Percentiles rank a stretch among this genome's conserved stretches.
These are phyloP conservation scores for Gelatoporia subvermispora DNA, from an alignment of 768 basidiomycete species.

Conservation along the genomic window DNA sequence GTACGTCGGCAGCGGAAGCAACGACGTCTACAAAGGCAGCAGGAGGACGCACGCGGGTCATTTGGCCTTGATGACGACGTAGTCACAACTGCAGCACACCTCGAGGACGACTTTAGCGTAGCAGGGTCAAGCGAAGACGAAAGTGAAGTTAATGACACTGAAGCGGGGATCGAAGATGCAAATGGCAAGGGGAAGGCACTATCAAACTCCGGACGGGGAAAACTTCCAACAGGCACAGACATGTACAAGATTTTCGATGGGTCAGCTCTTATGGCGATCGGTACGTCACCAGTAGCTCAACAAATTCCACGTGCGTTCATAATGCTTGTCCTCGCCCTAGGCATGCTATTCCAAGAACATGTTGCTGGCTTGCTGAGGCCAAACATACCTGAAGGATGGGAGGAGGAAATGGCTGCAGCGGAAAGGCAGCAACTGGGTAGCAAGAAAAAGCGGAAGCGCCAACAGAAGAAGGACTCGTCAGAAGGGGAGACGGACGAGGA, in stretches of 20 bases:
- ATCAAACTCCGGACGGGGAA: slow-evolving; percentile 9
- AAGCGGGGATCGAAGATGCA: slow-evolving; percentile 13
- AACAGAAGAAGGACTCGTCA: neutral
- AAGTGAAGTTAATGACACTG: slow-evolving; percentile 10
- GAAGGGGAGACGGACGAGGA: neutral
- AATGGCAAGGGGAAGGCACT: neutral
- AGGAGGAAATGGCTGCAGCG: slow-evolving; percentile 25
- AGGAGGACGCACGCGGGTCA: slow-evolving; percentile 1
- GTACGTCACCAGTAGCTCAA: slow-evolving; percentile 31
- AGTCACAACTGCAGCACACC: neutral
- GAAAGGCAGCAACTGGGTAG: slow-evolving; percentile 2
- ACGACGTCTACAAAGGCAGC: slow-evolving; percentile 16
- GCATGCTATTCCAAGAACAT: slow-evolving; percentile 67
- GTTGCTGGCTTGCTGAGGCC: slow-evolving; percentile 40
- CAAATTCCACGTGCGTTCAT: neutral
- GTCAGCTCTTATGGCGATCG: slow-evolving; percentile 66
- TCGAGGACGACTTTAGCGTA: slow-evolving; percentile 7
- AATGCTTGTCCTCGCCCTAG: slow-evolving; percentile 26
- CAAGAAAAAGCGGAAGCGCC: slow-evolving; percentile 1
- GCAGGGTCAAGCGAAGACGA: slow-evolving; percentile 13
- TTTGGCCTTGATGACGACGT: neutral
- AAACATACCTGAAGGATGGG: slow-evolving; percentile 42
- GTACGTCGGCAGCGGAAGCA: slow-evolving; percentile 41
- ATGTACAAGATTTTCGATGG: slow-evolving; percentile 79
- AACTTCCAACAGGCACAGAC: slow-evolving; percentile 32